Conservation (phyloP, 768 basidiomycete genomes). For the Tylopilus sp. region DNA sequence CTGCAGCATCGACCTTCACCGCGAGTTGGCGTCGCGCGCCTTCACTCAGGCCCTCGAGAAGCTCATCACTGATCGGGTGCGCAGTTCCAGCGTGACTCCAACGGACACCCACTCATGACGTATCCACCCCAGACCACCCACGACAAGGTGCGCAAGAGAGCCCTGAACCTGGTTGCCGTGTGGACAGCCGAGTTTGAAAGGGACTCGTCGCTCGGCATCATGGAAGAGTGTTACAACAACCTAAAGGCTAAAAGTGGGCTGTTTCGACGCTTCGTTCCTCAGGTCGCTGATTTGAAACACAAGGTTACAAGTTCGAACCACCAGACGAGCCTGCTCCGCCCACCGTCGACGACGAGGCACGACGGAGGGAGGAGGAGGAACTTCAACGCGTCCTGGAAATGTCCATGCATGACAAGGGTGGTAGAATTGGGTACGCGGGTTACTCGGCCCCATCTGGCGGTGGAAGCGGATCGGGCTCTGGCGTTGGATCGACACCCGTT, state of each 20-base stretch:
- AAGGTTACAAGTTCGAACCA: slow-evolving; percentile 71
- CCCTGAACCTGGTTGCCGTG: slow-evolving; percentile 65
- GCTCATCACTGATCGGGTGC: slow-evolving; percentile 82
- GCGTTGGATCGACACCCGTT: slow-evolving; percentile 22
- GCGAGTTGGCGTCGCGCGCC: slow-evolving; percentile 84
- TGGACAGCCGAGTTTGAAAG: slow-evolving; percentile 87
- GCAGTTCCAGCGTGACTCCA: slow-evolving; percentile 17
- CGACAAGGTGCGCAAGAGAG: slow-evolving; percentile 81
- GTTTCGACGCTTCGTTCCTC: neutral
- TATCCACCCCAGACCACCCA: slow-evolving; percentile 68
- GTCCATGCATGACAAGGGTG: slow-evolving; percentile 90
- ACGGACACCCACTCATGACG: slow-evolving; percentile 9
- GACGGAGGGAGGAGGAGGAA: slow-evolving; percentile 89
- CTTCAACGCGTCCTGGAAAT: slow-evolving; percentile 89
- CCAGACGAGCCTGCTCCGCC: slow-evolving; percentile 64
- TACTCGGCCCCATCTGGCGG: slow-evolving; percentile 40
- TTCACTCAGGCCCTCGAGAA: slow-evolving; percentile 90
- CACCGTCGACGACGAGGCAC: slow-evolving; percentile 71
- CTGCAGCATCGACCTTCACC: slow-evolving; percentile 72
- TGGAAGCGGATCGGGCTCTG: slow-evolving; percentile 33
- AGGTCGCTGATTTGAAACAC: slow-evolving; percentile 10
- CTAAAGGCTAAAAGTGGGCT: slow-evolving; percentile 78
- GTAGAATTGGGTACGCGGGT: slow-evolving; percentile 53
- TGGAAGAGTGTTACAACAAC: slow-evolving; percentile 84
- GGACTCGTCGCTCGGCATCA: slow-evolving; percentile 77